These are phyloP conservation scores for Beauveria brongniartii DNA, from an alignment of 2,329 filamentous ascomycete species.

Conservation along the genomic window DNA sequence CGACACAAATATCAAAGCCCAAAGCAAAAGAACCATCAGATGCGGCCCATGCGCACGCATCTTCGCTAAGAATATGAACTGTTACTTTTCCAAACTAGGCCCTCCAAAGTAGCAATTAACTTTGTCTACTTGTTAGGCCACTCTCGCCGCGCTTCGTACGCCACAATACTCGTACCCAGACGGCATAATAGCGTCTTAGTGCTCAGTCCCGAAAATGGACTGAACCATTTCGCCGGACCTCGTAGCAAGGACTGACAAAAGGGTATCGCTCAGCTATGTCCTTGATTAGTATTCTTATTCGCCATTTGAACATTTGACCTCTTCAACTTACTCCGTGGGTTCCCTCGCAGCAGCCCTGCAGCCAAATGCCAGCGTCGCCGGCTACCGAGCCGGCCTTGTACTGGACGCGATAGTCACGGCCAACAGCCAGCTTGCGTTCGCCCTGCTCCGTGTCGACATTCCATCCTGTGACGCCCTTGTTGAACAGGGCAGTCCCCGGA, in stretches of 20 bases:
- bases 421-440: conserved; percentile 53
- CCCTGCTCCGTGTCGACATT: conserved; percentile 30
- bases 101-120: neutral
- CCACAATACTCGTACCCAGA: neutral
- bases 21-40: neutral
- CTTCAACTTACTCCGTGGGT: conserved; percentile 73
- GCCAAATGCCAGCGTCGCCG: conserved; percentile 71
- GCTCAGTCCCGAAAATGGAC: conserved; percentile 53
- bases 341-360: conserved; percentile 89
- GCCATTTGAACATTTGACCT: neutral
- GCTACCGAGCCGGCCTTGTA: conserved; percentile 62
- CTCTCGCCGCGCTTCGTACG: too few relatives aligned
- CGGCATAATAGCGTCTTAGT: neutral
- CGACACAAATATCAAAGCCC: neutral
- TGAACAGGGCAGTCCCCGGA: conserved; percentile 21
- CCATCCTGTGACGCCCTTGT: conserved; percentile 32
- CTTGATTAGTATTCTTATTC: neutral
- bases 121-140: neutral
- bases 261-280: conserved; percentile 65
- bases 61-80: conserved; percentile 3
- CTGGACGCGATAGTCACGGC: conserved; percentile 69
- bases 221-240: conserved; percentile 71
- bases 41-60: neutral
- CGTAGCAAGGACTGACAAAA: conserved; percentile 69
- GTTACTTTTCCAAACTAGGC: neutral